Evolutionary conservation across 768 basidiomycete species (phyloP).

Genomic region (Candolleomyces efflorescens): DNA sequence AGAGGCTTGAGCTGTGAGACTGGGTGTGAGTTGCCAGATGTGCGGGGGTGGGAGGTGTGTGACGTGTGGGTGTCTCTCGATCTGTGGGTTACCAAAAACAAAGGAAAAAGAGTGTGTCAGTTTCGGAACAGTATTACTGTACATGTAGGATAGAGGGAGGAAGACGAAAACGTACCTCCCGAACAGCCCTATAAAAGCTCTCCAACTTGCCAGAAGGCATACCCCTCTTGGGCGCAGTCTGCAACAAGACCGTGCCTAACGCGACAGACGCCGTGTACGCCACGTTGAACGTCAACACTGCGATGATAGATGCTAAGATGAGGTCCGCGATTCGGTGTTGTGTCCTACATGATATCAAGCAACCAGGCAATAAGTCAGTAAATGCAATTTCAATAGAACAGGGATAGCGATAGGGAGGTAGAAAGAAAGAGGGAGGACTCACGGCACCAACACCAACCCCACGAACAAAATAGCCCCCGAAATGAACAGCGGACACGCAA

Average conservation of each 20-base stretch:
- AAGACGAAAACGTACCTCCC: conserved; percentile 53
- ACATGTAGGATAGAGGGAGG: neutral
- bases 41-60: conserved; percentile 81
- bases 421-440: conserved; percentile 20
- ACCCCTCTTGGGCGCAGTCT: conserved; percentile 78
- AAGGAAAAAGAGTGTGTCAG: too few relatives aligned
- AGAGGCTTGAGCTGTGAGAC: conserved; percentile 19
- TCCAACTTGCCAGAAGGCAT: conserved; percentile 68
- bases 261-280: conserved; percentile 83
- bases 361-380: neutral
- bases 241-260: conserved; percentile 82
- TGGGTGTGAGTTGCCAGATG: conserved; percentile 79
- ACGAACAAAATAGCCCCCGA: conserved; percentile 51
- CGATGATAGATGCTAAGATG: conserved; percentile 73
- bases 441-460: conserved; percentile 53
- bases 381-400: neutral
- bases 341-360: conserved; percentile 17
- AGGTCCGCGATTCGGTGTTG: conserved; percentile 79
- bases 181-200: conserved; percentile 72
- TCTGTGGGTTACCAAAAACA: conserved; percentile 35
- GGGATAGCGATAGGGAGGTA: neutral
- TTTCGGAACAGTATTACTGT: neutral
- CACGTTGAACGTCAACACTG: conserved; percentile 73
- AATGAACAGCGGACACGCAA: conserved; percentile 57
- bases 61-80: conserved; percentile 82